Conservation (phyloP, 345 rosid genomes). For the Citropsis articulata region DNA sequence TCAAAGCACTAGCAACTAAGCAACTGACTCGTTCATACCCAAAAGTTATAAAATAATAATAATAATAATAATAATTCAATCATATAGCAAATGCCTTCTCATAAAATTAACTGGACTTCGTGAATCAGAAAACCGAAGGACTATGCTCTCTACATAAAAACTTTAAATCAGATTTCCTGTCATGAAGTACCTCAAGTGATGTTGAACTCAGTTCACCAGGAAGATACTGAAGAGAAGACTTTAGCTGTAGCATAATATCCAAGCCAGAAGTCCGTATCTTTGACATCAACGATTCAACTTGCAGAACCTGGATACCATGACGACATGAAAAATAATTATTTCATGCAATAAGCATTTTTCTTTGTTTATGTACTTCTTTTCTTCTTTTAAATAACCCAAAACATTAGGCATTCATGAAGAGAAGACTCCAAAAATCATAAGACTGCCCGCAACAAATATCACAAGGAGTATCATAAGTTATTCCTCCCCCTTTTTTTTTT, state of each 20-base stretch:
- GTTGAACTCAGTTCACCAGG: constrained; percentile 64
- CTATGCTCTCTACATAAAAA: neutral
- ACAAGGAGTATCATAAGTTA: neutral
- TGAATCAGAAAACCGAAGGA: neutral
- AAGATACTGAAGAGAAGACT: constrained; percentile 43
- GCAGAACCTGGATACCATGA: constrained; percentile 59
- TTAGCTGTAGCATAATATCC: constrained; percentile 59
- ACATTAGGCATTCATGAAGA: neutral
- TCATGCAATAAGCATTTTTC: neutral
- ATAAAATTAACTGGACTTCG: neutral
- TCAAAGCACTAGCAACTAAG: neutral
- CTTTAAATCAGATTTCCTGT: constrained; percentile 6
- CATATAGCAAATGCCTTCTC: constrained; percentile 1
- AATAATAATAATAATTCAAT: neutral
- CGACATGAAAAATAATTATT: constrained; percentile 18
- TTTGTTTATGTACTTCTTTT: too few relatives aligned
- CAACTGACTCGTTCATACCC: constrained; percentile 4
- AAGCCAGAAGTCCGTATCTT: constrained; percentile 56
- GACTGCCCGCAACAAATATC: neutral
- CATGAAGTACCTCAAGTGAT: constrained; percentile 70
- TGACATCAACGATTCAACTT: constrained; percentile 62
- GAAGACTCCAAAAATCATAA: neutral
- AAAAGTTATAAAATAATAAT: neutral
- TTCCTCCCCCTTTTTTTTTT: too few relatives aligned
- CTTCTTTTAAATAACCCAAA: neutral